Base-by-base conservation (phyloP, 2,329 filamentous ascomycete species). In the Thielaviopsis ethacetica region DNA sequence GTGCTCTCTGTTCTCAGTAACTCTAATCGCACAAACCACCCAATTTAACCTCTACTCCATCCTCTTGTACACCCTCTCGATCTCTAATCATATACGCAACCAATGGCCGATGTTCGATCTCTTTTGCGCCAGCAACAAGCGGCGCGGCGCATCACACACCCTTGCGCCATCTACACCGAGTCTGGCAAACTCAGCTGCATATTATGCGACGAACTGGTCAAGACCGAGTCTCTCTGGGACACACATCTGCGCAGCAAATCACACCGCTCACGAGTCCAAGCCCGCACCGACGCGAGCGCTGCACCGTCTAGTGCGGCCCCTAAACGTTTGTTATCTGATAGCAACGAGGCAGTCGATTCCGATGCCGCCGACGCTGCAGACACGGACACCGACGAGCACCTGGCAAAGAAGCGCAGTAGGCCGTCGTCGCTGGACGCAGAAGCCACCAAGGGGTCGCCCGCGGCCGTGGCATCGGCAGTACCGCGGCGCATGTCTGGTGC, bases 21-120 rank as follows among this genome's bases (percentile, higher is more conserved):
- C 10, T 34, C 30, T 34, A 4, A 34, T 34, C 30, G 30, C 10
- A 4, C 30, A 34, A 34, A 34, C 30, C 30, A 34, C 2, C 30
- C 30, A 34, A 34, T 34, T 34, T 12, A 34, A 34, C 2, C 10
- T 9, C 10, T 10, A 34, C 27, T 57, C 21, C 5, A 17, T 53
- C 49, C 54, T 60, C 50, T 54, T 54, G 44, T 61, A 34, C 56
- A 49, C 13, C 5, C 15, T 41, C 13, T 21, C 4, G 7, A 47
- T 47, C 15, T 55, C 34, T 26, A 41, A 22, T n/a, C n/a, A n/a
- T 41, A 44, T 22, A 21, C 53, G 15, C 53, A 56, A 13, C 7
- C 22, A 12, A 91, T 93, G 86, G 77, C 87, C 64, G 88, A 94
- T 70, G 84, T 88, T 26, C 85, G 89, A 65, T 81, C 86, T 41